Conservation (phyloP, 352 stramenopile genomes). For the Phytophthora fragariae region DNA sequence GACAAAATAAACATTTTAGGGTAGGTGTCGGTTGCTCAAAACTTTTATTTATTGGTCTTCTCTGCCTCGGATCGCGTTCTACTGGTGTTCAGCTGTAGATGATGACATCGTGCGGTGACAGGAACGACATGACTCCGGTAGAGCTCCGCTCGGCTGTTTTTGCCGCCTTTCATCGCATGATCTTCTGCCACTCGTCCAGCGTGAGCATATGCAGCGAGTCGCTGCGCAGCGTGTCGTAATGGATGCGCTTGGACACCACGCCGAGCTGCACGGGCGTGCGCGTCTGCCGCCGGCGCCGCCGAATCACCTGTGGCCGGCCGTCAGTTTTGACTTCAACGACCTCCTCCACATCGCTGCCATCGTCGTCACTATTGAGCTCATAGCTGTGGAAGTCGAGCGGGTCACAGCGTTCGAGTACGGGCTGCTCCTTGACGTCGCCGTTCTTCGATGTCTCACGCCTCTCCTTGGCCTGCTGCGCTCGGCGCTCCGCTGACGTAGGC, state of each 20-base stretch:
- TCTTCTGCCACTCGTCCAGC: constrained; percentile 68
- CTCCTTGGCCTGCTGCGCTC: constrained; percentile 30
- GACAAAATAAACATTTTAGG: no score
- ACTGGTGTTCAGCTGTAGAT: not conserved
- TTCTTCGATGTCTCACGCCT: constrained; percentile 29
- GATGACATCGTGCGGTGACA: not conserved
- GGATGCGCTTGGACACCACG: constrained; percentile 63
- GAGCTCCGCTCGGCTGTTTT: no score
- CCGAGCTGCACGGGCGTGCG: constrained; percentile 53
- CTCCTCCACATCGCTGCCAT: constrained; percentile 58
- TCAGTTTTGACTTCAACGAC: constrained; percentile 51
- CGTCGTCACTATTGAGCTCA: constrained; percentile 62
- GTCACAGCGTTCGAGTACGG: constrained; percentile 46
- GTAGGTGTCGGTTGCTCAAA: no score
- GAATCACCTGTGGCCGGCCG: constrained; percentile 49
- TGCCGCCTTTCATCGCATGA: constrained; percentile 43
- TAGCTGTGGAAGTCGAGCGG: constrained; percentile 60
- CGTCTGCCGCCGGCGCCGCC: constrained; percentile 33
- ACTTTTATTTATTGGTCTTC: no score
- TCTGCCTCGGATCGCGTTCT: no score
- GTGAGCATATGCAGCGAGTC: constrained; percentile 61
- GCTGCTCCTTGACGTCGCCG: constrained; percentile 30
- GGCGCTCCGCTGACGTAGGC: constrained; percentile 41
- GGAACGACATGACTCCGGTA: not conserved
- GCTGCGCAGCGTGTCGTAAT: constrained; percentile 66